Percentiles rank a stretch among this genome's conserved stretches.
Evolutionary conservation across 768 basidiomycete species (phyloP).

Genomic region (Lactarius evosmus): DNA sequence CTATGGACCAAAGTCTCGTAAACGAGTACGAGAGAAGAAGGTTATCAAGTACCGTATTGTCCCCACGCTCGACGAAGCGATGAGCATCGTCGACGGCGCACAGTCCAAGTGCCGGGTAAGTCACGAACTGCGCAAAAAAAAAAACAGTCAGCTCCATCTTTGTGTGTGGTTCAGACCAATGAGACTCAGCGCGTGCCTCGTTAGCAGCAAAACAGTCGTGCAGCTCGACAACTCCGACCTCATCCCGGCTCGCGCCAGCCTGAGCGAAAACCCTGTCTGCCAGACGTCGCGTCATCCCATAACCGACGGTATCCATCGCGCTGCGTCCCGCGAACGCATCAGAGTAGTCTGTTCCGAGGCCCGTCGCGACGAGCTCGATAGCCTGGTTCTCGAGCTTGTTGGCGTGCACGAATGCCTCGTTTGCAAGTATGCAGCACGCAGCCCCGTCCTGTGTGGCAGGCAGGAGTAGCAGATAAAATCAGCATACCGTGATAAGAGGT

Average conservation of each 20-base stretch:
- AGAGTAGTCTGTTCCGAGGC: conserved; percentile 62
- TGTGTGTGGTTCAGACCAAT: neutral
- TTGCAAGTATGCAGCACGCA: conserved; percentile 73
- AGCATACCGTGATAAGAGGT: neutral
- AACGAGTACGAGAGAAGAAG: neutral
- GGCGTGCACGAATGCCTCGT: conserved; percentile 70
- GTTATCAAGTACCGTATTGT: conserved; percentile 62
- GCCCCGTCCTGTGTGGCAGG: conserved; percentile 72
- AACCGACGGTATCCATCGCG: conserved; percentile 82
- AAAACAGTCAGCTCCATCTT: neutral
- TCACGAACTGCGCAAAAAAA: conserved; percentile 54
- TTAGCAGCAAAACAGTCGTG: conserved; percentile 86
- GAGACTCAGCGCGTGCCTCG: conserved; percentile 46
- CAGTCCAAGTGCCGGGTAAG: conserved; percentile 77
- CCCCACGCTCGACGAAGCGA: conserved; percentile 67
- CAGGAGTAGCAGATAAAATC: neutral
- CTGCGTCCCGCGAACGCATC: conserved; percentile 62
- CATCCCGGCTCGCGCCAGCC: conserved; percentile 64
- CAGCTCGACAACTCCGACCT: conserved; percentile 81
- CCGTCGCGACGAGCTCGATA: conserved; percentile 72
- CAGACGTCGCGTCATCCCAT: conserved; percentile 65
- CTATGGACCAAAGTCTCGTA: conserved; percentile 36
- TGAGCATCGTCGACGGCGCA: conserved; percentile 65
- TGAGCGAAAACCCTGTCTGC: conserved; percentile 67
- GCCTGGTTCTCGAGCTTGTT: conserved; percentile 81